Base-by-base conservation (phyloP, 2,329 filamentous ascomycete genomes). In the Fusarium bactridioides region DNA sequence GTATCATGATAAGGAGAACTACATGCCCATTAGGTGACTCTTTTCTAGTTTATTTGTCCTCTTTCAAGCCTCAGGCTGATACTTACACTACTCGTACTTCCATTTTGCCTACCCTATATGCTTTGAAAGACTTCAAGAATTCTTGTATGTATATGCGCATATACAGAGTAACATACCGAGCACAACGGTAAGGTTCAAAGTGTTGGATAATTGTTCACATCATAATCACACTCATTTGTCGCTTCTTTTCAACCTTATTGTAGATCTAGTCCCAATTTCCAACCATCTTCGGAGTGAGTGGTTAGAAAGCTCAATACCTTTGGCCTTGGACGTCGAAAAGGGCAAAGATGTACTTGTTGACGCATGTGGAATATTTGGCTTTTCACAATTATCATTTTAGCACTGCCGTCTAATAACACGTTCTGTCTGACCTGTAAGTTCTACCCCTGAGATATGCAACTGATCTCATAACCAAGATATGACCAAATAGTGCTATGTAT, bases 391-490 rank as follows among this genome's bases (percentile, higher is more conserved):
- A 15, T 15, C 7, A 40, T 7, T 40, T 10, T 29, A 38, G 21
- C 11, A 12, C 47, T 16, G 21, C 9, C 4, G 7, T 41, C 11
- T 21, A 29, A n/a, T 43, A 11, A 8, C 18, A 15, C 16, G 6
- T 33, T n/a, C 11, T 64, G 40, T 31, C 23, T 33, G 23, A 27
- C 27, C 18, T 40, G 10, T 29, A 33, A 51, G 23, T 33, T 53
- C 16, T 31, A 51, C 12, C 58, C 51, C 43, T 69, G 47, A 60
- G 43, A 56, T 51, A 69, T 69, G 59, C 33, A 43, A 45, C 43
- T 55, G 64, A 69, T 69, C 33, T 64, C 54, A 60, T 69, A 37
- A 25, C 23, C 25, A 61, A 37, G 27, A 23, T 35, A 23, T 19
- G 37, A 53, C 13, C 31, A 27, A 18, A 19, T 53, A 29, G 48